phyloP scores from a whole-genome alignment of 768 basidiomycete species.

The Boletellus sp. region DNA sequence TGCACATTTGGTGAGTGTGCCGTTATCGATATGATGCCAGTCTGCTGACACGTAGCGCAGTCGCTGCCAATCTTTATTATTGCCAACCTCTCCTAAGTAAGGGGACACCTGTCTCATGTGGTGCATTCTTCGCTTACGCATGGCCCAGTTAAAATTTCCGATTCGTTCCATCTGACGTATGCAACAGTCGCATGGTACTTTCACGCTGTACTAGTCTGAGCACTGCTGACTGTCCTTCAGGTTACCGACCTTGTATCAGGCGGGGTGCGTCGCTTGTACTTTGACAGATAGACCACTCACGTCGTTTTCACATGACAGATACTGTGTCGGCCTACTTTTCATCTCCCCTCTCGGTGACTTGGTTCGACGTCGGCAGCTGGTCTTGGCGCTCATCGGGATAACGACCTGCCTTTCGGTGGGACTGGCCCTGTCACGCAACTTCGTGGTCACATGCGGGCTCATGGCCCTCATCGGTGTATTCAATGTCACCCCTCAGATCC shows the following conservation, averaged over 20 bases:
- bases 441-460: slow-evolving; percentile 32
- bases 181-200: slow-evolving; percentile 32
- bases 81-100: slow-evolving; percentile 75
- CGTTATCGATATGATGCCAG: not conserved
- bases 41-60: slow-evolving; percentile 10
- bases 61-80: slow-evolving; percentile 73
- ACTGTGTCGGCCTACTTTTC: slow-evolving; percentile 36
- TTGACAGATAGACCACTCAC: not conserved
- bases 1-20: slow-evolving; percentile 42
- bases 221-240: slow-evolving; percentile 28
- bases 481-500: slow-evolving; percentile 39
- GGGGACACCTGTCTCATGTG: slow-evolving; percentile 13
- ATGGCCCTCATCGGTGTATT: slow-evolving; percentile 37
- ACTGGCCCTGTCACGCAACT: slow-evolving; percentile 34
- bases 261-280: slow-evolving; percentile 42
- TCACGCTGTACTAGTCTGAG: not conserved
- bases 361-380: slow-evolving; percentile 40
- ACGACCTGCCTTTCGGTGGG: slow-evolving; percentile 39
- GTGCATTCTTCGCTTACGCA: not conserved
- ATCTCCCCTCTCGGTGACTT: slow-evolving; percentile 47
- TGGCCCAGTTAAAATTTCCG: slow-evolving; percentile 31
- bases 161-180: slow-evolving; percentile 35
- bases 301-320: not conserved
- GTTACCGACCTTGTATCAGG: slow-evolving; percentile 65
- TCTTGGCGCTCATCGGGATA: slow-evolving; percentile 33